Evolutionary conservation across 495 filamentous ascomycete genomes (phyloP), one percentile per base, ranked within the genome.

Genomic region (Hapsidospora chrysogenum): DNA sequence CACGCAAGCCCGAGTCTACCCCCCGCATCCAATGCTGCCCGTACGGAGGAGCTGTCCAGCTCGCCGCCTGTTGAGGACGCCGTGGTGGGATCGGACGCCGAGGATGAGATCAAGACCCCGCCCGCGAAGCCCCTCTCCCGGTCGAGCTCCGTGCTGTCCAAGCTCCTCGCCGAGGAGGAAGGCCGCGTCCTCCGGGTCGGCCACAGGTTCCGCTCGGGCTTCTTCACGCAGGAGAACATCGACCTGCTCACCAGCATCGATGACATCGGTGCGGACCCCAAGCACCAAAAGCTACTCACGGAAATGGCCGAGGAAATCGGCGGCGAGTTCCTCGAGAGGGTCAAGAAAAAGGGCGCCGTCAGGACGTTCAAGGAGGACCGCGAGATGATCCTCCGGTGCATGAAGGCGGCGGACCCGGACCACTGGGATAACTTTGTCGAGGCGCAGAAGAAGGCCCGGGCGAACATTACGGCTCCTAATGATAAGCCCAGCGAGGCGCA

Each of bases 151-250:
- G 74, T 85, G 37, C 76, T 89, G 29, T 85, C 78, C 8, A 78
- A 74, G 33, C 80, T 76, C 16, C 72, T 87, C 32, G 75, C 78
- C 9, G 68, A 83, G 29, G 89, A 97, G 57, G 89, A 97, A 66
- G 89, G 80, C 30, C 80, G 77, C 25, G 72, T 87, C 40, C 80
- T 92, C 46, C 79, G 85, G 16, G 71, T 85, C 9, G 82, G 84
- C 11, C 83, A 92, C 48, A 71, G 78, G 41, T 65, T 94, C 39
- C 75, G 83, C 14, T 71, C 75, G 2, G 80, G 48, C 25, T 51
- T 62, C 21, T 48, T 61, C 35, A 60, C 57, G 37, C 53, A 54
- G 7, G 63, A 68, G 32, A 50, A 69, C 31, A 57, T 57, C 30
- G 43, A 60, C 14, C 40, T 56, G 8, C 53, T 70, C 8, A 56